Percentiles rank a stretch among this genome's conserved stretches.
Conservation (phyloP, 2,329 filamentous ascomycete genomes). For the Plectosphaerella sp. region DNA sequence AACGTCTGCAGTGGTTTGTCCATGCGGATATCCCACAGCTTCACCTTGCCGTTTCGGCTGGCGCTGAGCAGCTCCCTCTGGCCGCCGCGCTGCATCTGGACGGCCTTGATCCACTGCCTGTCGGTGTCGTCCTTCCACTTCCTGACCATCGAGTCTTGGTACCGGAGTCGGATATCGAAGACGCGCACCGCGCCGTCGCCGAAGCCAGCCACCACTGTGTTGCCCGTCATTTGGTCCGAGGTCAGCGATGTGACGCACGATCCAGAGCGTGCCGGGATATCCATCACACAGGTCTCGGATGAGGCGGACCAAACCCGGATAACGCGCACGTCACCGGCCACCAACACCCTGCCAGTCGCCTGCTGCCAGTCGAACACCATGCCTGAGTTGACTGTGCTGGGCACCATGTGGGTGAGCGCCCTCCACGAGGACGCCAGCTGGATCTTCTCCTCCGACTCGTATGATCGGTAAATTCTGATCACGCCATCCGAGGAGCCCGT, state of each 20-base stretch:
- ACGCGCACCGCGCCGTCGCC: conserved; percentile 92
- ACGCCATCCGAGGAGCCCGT: conserved; percentile 94
- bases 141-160: conserved; percentile 88
- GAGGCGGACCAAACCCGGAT: conserved; percentile 96
- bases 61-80: conserved; percentile 87
- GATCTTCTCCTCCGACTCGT: conserved; percentile 71
- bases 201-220: conserved; percentile 93
- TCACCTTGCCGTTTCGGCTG: conserved; percentile 88
- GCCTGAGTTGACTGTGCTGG: conserved; percentile 89
- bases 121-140: conserved; percentile 89
- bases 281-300: conserved; percentile 85
- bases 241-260: conserved; percentile 95
- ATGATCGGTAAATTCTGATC: conserved; percentile 87
- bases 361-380: conserved; percentile 99
- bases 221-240: conserved; percentile 95
- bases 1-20: conserved; percentile 71
- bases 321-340: conserved; percentile 91
- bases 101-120: conserved; percentile 90
- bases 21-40: conserved; percentile 93
- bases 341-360: conserved; percentile 90
- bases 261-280: conserved; percentile 90
- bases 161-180: conserved; percentile 82
- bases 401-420: conserved; percentile 87
- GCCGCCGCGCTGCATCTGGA: conserved; percentile 94
- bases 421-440: conserved; percentile 89